phyloP scores from a whole-genome alignment of 2,329 filamentous ascomycete genomes.

The Fusarium gaditjirri region DNA sequence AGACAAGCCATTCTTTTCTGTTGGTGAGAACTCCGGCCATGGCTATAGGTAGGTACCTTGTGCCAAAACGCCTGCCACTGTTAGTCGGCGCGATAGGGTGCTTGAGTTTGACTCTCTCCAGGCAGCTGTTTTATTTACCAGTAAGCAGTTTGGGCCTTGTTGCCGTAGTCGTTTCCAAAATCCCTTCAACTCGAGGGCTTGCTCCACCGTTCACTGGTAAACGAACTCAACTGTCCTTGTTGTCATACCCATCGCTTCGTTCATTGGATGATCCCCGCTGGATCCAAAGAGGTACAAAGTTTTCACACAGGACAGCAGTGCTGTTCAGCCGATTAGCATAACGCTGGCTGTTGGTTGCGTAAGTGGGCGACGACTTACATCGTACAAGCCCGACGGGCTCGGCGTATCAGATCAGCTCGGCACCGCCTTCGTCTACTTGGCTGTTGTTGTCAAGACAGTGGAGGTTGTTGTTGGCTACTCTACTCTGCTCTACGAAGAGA shows the following conservation, averaged over 20 bases:
- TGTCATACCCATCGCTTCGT: neutral
- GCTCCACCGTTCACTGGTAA: constrained; percentile 12
- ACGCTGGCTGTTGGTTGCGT: neutral
- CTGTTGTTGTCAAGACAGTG: constrained; percentile 7
- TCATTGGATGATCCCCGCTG: neutral
- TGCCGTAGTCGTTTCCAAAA: constrained; percentile 11
- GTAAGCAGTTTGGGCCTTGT: neutral
- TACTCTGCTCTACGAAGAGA: neutral
- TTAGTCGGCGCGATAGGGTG: constrained; percentile 20
- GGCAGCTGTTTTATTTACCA: constrained; percentile 12
- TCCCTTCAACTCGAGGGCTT: constrained; percentile 1
- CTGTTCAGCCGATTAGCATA: constrained; percentile 4
- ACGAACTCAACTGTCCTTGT: neutral
- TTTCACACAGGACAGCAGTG: neutral
- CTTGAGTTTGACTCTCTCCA: constrained; percentile 22
- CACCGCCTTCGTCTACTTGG: neutral
- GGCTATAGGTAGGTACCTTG: neutral
- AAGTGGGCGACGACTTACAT: neutral
- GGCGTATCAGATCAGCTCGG: constrained; percentile 1
- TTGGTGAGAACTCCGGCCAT: neutral
- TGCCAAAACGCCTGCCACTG: neutral
- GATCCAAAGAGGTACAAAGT: neutral
- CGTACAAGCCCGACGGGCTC: constrained; percentile 3
- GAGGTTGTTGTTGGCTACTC: neutral
- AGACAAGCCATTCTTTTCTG: neutral